phyloP scores from a whole-genome alignment of 441 rosid genomes.

The Aquilaria agallochum region DNA sequence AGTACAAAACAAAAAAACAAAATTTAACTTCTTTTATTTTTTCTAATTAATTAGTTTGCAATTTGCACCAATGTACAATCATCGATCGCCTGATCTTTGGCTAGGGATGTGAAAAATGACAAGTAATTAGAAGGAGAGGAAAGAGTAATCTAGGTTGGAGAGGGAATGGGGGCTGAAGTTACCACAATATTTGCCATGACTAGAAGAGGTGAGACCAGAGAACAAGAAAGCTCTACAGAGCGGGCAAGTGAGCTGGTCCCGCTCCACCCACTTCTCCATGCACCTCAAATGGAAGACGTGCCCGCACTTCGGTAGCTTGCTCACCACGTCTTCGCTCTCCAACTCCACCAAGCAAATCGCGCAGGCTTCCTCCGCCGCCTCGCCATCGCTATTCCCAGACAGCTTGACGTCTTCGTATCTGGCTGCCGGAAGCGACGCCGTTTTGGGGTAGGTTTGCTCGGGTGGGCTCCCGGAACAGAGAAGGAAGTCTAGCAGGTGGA shows the following conservation, averaged over 20 bases:
- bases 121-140: not conserved
- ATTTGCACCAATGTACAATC: too few relatives aligned
- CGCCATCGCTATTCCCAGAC: not conserved
- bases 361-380: slow-evolving; percentile 25
- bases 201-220: not conserved
- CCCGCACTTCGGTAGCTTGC: slow-evolving; percentile 41
- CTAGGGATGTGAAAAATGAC: not conserved
- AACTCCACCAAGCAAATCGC: slow-evolving; percentile 61
- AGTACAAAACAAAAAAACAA: too few relatives aligned
- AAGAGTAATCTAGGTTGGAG: not conserved
- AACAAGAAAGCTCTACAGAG: slow-evolving; percentile 56
- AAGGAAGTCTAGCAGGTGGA: slow-evolving; percentile 13
- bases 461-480: slow-evolving; percentile 1
- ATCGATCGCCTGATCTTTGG: too few relatives aligned
- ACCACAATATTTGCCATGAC: slow-evolving; percentile 1
- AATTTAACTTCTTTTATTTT: too few relatives aligned
- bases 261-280: slow-evolving; percentile 55
- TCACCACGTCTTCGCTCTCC: slow-evolving; percentile 42
- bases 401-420: slow-evolving; percentile 33
- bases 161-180: not conserved
- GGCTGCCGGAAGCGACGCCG: slow-evolving; percentile 18
- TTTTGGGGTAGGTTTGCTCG: not conserved
- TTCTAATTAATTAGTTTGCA: too few relatives aligned
- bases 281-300: slow-evolving; percentile 63
- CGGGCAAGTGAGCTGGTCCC: slow-evolving; percentile 61